These are phyloP conservation scores for Annona squamosa DNA, from an alignment of 164 flowering plant genomes.

Conservation along the genomic window DNA sequence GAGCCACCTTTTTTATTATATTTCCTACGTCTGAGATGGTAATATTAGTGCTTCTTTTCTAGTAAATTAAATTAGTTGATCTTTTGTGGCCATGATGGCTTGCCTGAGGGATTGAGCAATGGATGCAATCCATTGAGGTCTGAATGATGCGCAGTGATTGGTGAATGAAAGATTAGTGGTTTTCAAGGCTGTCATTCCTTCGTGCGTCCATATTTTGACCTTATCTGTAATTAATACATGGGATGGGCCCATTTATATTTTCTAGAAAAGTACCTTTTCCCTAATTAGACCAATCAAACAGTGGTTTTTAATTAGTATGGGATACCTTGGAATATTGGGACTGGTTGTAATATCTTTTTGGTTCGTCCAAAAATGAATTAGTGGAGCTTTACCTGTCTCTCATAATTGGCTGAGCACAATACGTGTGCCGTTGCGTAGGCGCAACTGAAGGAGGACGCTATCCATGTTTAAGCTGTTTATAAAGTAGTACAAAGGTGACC, in stretches of 20 bases:
- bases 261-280: no score
- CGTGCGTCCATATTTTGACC: neutral
- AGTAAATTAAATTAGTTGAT: neutral
- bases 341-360: no score
- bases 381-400: neutral
- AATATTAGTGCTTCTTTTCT: neutral
- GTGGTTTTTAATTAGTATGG: neutral
- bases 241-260: neutral
- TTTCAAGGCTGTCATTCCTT: neutral
- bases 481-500: no score
- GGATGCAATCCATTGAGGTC: no score
- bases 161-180: neutral
- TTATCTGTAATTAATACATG: neutral
- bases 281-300: neutral
- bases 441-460: neutral
- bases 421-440: neutral
- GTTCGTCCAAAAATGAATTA: no score
- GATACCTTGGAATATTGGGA: neutral
- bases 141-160: neutral
- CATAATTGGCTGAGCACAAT: neutral
- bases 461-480: no score
- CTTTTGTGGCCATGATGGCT: neutral
- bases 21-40: no score
- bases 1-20: no score
- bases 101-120: neutral